Evolutionary conservation across 352 stramenopile genomes (phyloP), one percentile per base, ranked within the genome.

Genomic region (Hyaloperonospora arabidopsidis): DNA sequence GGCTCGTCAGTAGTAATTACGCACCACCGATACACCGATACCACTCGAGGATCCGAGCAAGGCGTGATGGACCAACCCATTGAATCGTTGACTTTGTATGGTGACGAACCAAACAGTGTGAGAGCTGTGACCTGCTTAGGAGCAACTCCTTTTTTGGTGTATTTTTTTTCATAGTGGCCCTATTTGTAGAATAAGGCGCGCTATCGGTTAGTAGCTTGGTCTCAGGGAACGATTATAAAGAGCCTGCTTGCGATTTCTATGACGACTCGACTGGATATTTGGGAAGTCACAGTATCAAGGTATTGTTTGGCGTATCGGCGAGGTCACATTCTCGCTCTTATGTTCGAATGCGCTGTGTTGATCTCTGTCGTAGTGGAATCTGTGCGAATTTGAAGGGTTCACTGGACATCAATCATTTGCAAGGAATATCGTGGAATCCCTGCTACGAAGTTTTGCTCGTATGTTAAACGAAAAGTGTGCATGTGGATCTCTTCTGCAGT

Each of bases 401-500:
- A 15, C 21, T 56, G 11, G 34, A 52, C 10, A 23, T 64, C 21
- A 19, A 48, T 35, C 43, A 59, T 39, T 44, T 62, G 8, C 67
- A 71, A 41, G 61, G 63, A 15, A 45, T 79, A 14, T 49, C 40
- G 34, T 84, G 74, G 74, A 72, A 72, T 22, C 61, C 71, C 5
- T 11, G 34, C 7, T 51, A 25, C 6, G 45, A 81, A 14, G 38
- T 63, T 45, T 29, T 84, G 7, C 47, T 81, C 44, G 72, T 79
- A 51, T 25, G 43, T 19, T 14, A 53, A 28, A 15, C 15, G 32
- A 41, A 15, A 18, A 18, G 35, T 41, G 2, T 41, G 5, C 25
- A 29, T 3, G 3, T 29, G 3, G 25, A 7, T 29, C 25, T 29
- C 25, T 29, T 29, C 25, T 29, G 3, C 3, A 29, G 25, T 29